Percentiles rank a stretch among this genome's conserved stretches.
Evolutionary conservation across 1,284 basidiomycete genomes (phyloP).

Genomic region (Cryptococcus deneoformans): DNA sequence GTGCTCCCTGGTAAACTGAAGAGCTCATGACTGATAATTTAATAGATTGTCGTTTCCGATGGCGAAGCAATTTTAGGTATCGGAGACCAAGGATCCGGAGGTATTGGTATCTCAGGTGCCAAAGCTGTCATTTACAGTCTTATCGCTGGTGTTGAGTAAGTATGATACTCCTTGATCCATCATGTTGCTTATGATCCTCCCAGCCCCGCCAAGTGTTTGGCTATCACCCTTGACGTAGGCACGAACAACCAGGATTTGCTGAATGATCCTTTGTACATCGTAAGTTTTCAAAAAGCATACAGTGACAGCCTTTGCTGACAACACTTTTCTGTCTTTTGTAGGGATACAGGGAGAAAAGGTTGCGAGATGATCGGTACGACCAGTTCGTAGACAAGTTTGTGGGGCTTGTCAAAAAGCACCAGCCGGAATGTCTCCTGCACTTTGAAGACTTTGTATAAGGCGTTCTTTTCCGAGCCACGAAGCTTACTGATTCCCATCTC

Average conservation of each 20-base stretch:
- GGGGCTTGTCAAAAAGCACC: constrained; percentile 34
- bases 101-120: constrained; percentile 68
- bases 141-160: constrained; percentile 67
- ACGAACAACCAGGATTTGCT: constrained; percentile 41
- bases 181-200: not conserved
- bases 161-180: not conserved
- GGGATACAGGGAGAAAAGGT: constrained; percentile 39
- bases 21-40: constrained; percentile 1
- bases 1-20: not conserved
- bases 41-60: constrained; percentile 43
- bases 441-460: constrained; percentile 40
- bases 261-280: constrained; percentile 39
- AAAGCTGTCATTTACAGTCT: constrained; percentile 67
- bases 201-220: constrained; percentile 51
- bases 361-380: constrained; percentile 38
- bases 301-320: not conserved
- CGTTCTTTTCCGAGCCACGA: not conserved
- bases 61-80: constrained; percentile 80
- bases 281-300: not conserved
- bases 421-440: constrained; percentile 37
- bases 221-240: constrained; percentile 71
- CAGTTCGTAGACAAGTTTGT: constrained; percentile 42
- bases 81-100: constrained; percentile 44
- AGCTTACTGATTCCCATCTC: not conserved
- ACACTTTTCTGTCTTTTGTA: not conserved